These are phyloP conservation scores for Geotrichum cucujoidarum DNA, from an alignment of 1,139 yeast species.

Conservation along the genomic window DNA sequence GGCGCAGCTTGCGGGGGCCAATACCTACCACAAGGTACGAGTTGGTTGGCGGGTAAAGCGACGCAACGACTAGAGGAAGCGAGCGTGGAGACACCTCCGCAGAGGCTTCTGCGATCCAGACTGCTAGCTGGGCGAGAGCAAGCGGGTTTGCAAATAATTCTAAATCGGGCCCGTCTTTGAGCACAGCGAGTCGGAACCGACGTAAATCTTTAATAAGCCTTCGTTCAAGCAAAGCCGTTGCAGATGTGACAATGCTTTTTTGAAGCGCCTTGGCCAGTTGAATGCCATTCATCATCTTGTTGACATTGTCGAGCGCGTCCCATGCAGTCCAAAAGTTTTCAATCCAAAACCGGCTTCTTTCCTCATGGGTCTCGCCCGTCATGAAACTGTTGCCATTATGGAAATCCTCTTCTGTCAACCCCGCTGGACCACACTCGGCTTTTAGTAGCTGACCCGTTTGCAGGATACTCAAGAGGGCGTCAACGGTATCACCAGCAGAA, in stretches of 20 bases:
- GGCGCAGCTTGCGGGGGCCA: constrained; percentile 74
- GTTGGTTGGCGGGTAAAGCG: constrained; percentile 67
- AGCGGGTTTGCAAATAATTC: constrained; percentile 78
- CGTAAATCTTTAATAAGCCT: constrained; percentile 72
- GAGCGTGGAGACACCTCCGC: constrained; percentile 69
- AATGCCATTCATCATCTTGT: constrained; percentile 62
- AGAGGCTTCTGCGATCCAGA: constrained; percentile 87
- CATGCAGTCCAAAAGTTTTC: constrained; percentile 91
- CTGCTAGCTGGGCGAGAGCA: constrained; percentile 75
- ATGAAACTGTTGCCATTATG: constrained; percentile 14
- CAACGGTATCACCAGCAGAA: constrained; percentile 92
- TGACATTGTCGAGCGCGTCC: constrained; percentile 76
- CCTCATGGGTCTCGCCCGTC: constrained; percentile 30
- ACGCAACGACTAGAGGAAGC: constrained; percentile 83
- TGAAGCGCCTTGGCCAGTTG: constrained; percentile 78
- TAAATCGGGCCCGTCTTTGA: constrained; percentile 85
- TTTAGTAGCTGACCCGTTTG: constrained; percentile 44
- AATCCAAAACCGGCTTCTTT: constrained; percentile 70
- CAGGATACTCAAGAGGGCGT: constrained; percentile 75
- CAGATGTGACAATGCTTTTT: constrained; percentile 80
- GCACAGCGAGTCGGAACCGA: constrained; percentile 77
- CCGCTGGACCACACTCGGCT: constrained; percentile 17
- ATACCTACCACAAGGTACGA: constrained; percentile 86
- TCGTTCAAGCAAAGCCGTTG: constrained; percentile 82
- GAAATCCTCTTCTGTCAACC: constrained; percentile 10